phyloP scores from a whole-genome alignment of 768 basidiomycete species.

The Kwoniella dendrophila region DNA sequence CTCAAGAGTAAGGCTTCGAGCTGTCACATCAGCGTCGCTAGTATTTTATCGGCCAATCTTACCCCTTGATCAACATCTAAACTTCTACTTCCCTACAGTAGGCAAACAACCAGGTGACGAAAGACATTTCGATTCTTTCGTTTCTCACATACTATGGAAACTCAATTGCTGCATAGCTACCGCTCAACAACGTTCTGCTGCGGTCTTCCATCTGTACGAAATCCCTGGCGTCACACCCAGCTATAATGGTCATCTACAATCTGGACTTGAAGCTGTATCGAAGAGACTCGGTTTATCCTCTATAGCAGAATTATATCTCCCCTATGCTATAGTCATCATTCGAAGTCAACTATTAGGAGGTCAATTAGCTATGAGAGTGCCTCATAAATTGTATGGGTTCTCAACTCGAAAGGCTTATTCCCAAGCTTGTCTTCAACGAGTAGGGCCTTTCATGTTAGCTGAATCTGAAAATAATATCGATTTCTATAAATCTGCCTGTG shows the following conservation, averaged over 20 bases:
- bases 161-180: conserved; percentile 83
- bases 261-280: conserved; percentile 64
- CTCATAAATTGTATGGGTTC: conserved; percentile 77
- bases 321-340: conserved; percentile 74
- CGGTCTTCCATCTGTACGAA: conserved; percentile 88
- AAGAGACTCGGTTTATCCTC: conserved; percentile 67
- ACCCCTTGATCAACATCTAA: conserved; percentile 75
- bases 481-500: conserved; percentile 68
- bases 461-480: conserved; percentile 12
- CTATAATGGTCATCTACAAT: conserved; percentile 55
- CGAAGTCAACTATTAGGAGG: conserved; percentile 59
- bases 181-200: conserved; percentile 72
- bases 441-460: conserved; percentile 68
- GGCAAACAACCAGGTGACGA: conserved; percentile 27
- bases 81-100: conserved; percentile 36
- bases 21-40: conserved; percentile 63
- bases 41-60: conserved; percentile 68
- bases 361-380: conserved; percentile 61
- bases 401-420: conserved; percentile 68
- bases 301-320: conserved; percentile 69
- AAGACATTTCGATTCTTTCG: conserved; percentile 68
- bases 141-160: conserved; percentile 75
- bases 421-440: conserved; percentile 66
- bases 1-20: conserved; percentile 79
- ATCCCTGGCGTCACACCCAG: conserved; percentile 59